Conservation (phyloP, 371 early-diverging fungal genomes). For the Mortierella polycephala region DNA sequence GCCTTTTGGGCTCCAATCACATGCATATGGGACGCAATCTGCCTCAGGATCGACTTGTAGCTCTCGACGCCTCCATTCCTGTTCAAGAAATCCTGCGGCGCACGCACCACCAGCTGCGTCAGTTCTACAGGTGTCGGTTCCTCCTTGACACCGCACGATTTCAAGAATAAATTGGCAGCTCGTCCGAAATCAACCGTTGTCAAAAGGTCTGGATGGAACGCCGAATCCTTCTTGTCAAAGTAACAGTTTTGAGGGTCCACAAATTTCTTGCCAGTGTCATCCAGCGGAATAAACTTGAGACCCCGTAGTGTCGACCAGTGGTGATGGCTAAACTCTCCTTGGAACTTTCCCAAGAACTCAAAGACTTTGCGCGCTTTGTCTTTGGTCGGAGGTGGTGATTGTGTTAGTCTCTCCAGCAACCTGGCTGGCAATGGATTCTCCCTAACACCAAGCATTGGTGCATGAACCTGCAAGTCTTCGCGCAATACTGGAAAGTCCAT, state of each 20-base stretch:
- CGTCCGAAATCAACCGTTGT: conserved; percentile 80
- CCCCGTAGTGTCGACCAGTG: conserved; percentile 67
- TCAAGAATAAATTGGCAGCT: conserved; percentile 79
- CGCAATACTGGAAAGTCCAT: conserved; percentile 78
- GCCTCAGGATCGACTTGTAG: conserved; percentile 78
- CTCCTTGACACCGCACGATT: conserved; percentile 87
- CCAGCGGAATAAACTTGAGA: conserved; percentile 75
- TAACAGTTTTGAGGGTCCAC: conserved; percentile 68
- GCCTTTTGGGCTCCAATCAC: conserved; percentile 58
- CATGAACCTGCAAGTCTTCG: conserved; percentile 61
- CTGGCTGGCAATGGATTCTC: conserved; percentile 67
- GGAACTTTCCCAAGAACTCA: conserved; percentile 76
- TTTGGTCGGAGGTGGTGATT: conserved; percentile 57
- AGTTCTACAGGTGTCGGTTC: conserved; percentile 85
- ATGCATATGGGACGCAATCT: conserved; percentile 78
- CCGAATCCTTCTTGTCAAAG: conserved; percentile 63
- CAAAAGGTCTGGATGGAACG: conserved; percentile 69
- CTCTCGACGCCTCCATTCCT: conserved; percentile 70
- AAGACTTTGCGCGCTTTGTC: conserved; percentile 67
- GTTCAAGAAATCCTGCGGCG: conserved; percentile 78
- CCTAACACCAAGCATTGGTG: conserved; percentile 76
- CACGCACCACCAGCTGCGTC: conserved; percentile 73
- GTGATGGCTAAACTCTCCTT: conserved; percentile 61
- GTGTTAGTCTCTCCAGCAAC: conserved; percentile 60
- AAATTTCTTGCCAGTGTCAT: conserved; percentile 48